Conservation (phyloP, 768 basidiomycete genomes). For the Tylopilus vinaceipallidus region DNA sequence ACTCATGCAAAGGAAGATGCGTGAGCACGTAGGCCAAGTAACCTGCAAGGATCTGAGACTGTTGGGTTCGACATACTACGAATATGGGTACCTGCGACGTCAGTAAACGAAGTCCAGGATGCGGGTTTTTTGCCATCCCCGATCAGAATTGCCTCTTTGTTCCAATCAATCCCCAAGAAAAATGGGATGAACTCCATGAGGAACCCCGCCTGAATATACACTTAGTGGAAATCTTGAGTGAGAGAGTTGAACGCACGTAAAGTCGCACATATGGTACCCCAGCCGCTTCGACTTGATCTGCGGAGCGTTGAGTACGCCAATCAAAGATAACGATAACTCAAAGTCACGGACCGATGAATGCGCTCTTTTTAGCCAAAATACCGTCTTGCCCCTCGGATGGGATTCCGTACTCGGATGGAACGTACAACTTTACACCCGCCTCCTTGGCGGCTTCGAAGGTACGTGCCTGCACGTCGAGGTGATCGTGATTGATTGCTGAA, state of each 20-base stretch:
- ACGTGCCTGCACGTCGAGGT: constrained; percentile 19
- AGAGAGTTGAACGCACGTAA: constrained; percentile 15
- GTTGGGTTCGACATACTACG: not conserved
- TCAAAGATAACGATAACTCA: not conserved
- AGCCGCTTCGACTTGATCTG: constrained; percentile 12
- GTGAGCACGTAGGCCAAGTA: constrained; percentile 25
- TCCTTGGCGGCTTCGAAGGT: constrained; percentile 30
- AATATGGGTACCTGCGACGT: constrained; percentile 16
- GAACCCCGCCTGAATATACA: constrained; percentile 13
- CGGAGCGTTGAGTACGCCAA: not conserved
- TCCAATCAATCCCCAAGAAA: constrained; percentile 14
- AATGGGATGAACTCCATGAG: constrained; percentile 28
- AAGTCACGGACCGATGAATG: constrained; percentile 14
- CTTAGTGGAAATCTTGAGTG: not conserved
- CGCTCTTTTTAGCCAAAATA: constrained; percentile 14
- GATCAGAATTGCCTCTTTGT: constrained; percentile 16
- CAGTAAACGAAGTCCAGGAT: constrained; percentile 26
- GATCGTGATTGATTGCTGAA: constrained; percentile 22
- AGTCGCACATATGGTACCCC: constrained; percentile 20
- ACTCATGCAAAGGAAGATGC: constrained; percentile 3
- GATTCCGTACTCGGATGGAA: constrained; percentile 31
- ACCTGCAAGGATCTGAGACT: constrained; percentile 2
- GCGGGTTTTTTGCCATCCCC: constrained; percentile 18
- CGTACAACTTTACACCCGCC: constrained; percentile 27
- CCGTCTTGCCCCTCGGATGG: constrained; percentile 23